A percentile compares a stretch with the other conserved stretches of the same genome.
Evolutionary conservation across 2,329 filamentous ascomycete species (phyloP).

Genomic region (Fusarium sp.): DNA sequence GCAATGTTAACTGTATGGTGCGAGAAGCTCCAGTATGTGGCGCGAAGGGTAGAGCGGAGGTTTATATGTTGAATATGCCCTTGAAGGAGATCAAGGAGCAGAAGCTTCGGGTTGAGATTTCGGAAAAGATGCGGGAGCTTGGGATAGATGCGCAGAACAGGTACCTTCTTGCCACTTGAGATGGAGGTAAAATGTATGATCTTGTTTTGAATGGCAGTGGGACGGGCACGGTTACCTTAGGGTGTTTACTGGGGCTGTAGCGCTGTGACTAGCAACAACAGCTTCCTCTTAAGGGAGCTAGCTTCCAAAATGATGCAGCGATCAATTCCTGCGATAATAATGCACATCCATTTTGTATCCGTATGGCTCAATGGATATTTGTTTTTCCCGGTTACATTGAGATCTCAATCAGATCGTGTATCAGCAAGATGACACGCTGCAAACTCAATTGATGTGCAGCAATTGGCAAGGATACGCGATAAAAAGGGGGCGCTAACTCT

Average conservation of each 20-base stretch:
- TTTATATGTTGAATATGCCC: neutral
- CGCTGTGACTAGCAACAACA: neutral
- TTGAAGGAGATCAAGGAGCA: neutral
- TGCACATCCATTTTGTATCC: no score
- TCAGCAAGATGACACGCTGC: neutral
- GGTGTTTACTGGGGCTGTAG: neutral
- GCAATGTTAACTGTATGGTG: accelerated
- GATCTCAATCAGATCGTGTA: neutral
- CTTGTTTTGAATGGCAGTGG: no score
- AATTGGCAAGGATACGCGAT: constrained; percentile 1
- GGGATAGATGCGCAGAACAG: neutral
- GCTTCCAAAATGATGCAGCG: accelerated
- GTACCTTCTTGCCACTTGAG: neutral
- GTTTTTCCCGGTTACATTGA: neutral
- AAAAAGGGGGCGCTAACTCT: neutral
- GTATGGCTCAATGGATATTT: no score
- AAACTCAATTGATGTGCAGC: neutral
- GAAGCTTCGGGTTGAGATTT: neutral
- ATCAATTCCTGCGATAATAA: accelerated
- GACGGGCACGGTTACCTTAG: neutral
- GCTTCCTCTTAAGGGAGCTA: accelerated
- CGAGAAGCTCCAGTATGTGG: neutral
- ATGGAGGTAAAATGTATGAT: neutral
- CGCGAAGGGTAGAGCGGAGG: neutral
- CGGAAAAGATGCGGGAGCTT: neutral